Evolutionary conservation across 805 yeast genomes (phyloP).

Genomic region (Jamesozyma piceae): DNA sequence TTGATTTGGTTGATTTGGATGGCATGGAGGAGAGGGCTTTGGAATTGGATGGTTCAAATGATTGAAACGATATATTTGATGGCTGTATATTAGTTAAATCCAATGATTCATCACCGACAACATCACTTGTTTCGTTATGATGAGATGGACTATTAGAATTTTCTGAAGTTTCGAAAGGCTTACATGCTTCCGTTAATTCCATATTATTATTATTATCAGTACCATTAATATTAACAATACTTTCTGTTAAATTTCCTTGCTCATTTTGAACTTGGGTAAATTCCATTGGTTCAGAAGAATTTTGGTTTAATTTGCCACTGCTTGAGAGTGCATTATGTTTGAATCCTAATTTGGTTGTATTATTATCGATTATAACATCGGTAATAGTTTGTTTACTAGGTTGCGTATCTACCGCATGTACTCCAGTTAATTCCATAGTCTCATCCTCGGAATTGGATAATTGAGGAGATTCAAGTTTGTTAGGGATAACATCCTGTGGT

Average conservation of each 20-base stretch:
- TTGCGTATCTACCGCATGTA: neutral
- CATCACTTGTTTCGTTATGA: neutral
- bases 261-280: constrained; percentile 6
- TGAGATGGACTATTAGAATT: neutral
- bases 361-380: neutral
- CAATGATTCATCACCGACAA: neutral
- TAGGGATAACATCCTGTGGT: neutral
- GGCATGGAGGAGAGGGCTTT: neutral
- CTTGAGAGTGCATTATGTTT: neutral
- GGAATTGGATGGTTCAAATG: neutral
- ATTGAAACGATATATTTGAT: neutral
- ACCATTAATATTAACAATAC: neutral
- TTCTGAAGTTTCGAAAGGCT: too few relatives aligned
- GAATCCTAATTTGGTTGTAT: neutral
- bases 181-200: constrained; percentile 3
- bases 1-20: neutral
- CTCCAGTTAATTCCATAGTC: constrained; percentile 2
- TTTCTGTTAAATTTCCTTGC: neutral
- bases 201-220: constrained; percentile 1
- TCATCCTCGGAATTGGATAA: neutral
- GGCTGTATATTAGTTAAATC: constrained; percentile 5
- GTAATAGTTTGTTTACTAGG: neutral
- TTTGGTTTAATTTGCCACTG: neutral
- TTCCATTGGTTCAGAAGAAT: constrained; percentile 5
- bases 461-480: neutral